Evolutionary conservation across 176 grass and related monocot species (phyloP).

Genomic region (Panicum miliaceum): DNA sequence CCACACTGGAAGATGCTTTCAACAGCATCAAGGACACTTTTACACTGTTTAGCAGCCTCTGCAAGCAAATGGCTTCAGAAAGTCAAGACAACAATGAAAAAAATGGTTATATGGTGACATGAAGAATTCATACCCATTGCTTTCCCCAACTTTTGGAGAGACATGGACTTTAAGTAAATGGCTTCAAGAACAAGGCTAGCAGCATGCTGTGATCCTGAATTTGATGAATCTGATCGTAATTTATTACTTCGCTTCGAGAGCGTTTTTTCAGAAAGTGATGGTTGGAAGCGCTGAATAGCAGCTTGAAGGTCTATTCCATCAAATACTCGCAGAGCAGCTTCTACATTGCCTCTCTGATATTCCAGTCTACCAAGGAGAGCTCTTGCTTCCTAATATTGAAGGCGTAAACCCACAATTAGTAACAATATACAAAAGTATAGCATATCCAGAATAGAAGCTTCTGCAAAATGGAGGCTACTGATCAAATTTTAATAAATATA

Average conservation of each 20-base stretch:
- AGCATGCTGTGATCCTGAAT: constrained; percentile 82
- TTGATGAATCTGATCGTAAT: constrained; percentile 57
- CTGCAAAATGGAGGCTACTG: not conserved
- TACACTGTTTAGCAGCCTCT: constrained; percentile 95
- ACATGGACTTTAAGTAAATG: constrained; percentile 98
- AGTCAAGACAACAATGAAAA: constrained; percentile 24
- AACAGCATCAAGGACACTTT: constrained; percentile 83
- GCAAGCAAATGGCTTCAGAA: constrained; percentile 40
- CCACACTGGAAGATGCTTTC: constrained; percentile 92
- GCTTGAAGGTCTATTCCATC: constrained; percentile 94
- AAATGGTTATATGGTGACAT: constrained; percentile 4
- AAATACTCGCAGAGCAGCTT: constrained; percentile 88
- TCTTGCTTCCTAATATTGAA: constrained; percentile 79
- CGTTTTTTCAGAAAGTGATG: constrained; percentile 65
- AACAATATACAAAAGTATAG: constrained; percentile 3
- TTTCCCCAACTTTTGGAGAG: constrained; percentile 86
- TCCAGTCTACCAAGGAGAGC: constrained; percentile 89
- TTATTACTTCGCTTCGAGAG: constrained; percentile 60
- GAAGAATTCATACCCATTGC: constrained; percentile 64
- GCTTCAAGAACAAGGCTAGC: constrained; percentile 97
- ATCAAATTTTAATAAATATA: not conserved
- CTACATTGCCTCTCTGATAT: constrained; percentile 95
- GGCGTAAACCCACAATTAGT: constrained; percentile 23
- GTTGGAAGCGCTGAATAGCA: constrained; percentile 87
- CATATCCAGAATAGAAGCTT: not conserved